Conservation (phyloP, 1,139 yeast genomes). For the Dujonia santamariae region DNA sequence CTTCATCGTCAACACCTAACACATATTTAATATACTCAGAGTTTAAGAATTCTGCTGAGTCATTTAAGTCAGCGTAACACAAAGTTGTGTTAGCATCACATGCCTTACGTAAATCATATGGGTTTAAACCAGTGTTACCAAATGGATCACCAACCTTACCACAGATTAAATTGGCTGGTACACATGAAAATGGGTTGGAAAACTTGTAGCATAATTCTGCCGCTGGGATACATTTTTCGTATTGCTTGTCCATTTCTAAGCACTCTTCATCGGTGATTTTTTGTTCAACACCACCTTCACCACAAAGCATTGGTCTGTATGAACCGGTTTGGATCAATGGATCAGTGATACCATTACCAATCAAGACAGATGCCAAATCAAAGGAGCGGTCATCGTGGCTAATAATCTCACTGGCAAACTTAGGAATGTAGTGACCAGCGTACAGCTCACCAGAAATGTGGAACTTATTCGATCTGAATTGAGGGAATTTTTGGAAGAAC, state of each 20-base stretch:
- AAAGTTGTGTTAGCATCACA: constrained; percentile 9
- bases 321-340: constrained; percentile 55
- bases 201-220: constrained; percentile 10
- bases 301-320: constrained; percentile 73
- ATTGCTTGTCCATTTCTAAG: constrained; percentile 40
- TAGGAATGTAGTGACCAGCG: constrained; percentile 73
- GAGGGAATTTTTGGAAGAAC: constrained; percentile 60
- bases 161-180: constrained; percentile 16
- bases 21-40: constrained; percentile 10
- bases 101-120: constrained; percentile 12
- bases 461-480: constrained; percentile 47
- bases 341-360: constrained; percentile 73
- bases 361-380: constrained; percentile 56
- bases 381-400: constrained; percentile 52
- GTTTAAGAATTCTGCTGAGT: constrained; percentile 11
- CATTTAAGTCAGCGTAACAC: constrained; percentile 11
- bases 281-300: constrained; percentile 60
- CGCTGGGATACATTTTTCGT: constrained; percentile 16
- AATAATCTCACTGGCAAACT: constrained; percentile 62
- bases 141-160: constrained; percentile 11
- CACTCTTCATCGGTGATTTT: constrained; percentile 56
- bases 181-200: constrained; percentile 11
- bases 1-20: constrained; percentile 11
- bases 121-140: constrained; percentile 10
- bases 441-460: constrained; percentile 75